A percentile compares a stretch with the other conserved stretches of the same genome.
phyloP scores from a whole-genome alignment of 177 flowering plant species.

The Vitis hybrid region DNA sequence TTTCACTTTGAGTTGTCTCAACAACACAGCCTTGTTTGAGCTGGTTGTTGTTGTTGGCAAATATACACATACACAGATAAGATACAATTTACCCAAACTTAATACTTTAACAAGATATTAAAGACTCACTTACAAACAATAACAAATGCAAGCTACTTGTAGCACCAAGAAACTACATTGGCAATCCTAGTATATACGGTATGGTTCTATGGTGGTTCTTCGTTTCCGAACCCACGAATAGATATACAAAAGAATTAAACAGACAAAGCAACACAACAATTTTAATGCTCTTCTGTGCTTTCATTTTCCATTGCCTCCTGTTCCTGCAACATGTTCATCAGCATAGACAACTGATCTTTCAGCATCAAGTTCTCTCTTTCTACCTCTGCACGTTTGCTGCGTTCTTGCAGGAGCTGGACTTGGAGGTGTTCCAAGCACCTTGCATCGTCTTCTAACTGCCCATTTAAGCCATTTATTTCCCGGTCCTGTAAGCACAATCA shows the following conservation, averaged over 20 bases:
- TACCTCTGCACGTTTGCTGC: constrained; percentile 69
- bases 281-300: constrained; percentile 32
- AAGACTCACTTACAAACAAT: too few relatives aligned
- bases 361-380: constrained; percentile 77
- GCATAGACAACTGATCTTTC: constrained; percentile 70
- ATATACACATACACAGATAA: too few relatives aligned
- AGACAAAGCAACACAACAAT: not conserved
- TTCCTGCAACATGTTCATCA: constrained; percentile 85
- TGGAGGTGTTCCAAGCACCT: constrained; percentile 76
- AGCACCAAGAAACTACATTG: not conserved
- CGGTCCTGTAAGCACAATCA: constrained; percentile 58
- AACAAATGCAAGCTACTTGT: too few relatives aligned
- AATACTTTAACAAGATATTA: too few relatives aligned
- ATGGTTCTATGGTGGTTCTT: not conserved
- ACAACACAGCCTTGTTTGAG: too few relatives aligned
- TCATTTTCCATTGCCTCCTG: constrained; percentile 35
- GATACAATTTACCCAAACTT: too few relatives aligned
- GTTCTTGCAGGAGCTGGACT: constrained; percentile 76
- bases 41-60: too few relatives aligned
- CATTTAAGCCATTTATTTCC: constrained; percentile 83
- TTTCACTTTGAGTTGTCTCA: too few relatives aligned
- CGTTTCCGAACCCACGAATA: not conserved
- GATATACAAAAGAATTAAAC: constrained; percentile 23
- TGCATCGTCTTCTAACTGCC: constrained; percentile 85
- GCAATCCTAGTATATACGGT: not conserved